phyloP scores from a whole-genome alignment of 2,329 filamentous ascomycete genomes.

The Emergomyces pasteurianus region DNA sequence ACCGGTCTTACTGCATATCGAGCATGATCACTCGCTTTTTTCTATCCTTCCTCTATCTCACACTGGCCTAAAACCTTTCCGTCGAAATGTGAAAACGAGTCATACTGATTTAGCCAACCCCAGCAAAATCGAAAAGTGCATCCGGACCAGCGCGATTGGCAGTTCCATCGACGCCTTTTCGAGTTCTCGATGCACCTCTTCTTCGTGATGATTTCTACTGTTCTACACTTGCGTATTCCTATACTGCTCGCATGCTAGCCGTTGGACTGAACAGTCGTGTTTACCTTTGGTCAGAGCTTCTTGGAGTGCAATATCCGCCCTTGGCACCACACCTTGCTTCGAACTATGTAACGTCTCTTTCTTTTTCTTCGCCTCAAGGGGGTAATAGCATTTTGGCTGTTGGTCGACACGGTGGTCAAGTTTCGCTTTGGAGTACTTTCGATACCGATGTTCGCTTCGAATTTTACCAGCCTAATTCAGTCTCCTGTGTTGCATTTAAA shows the following conservation, averaged over 20 bases:
- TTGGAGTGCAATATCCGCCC: constrained; percentile 51
- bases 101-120: constrained; percentile 9
- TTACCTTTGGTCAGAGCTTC: constrained; percentile 77
- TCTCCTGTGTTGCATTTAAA: constrained; percentile 74
- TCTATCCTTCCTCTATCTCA: neutral
- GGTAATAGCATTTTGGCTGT: constrained; percentile 71
- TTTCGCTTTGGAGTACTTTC: constrained; percentile 67
- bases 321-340: constrained; percentile 37
- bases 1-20: neutral
- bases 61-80: neutral
- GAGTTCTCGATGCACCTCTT: constrained; percentile 76
- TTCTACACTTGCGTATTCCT: constrained; percentile 75
- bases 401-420: constrained; percentile 62
- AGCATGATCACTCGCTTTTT: neutral
- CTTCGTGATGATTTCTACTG: constrained; percentile 96
- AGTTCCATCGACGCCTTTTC: constrained; percentile 64
- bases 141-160: constrained; percentile 24
- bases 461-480: constrained; percentile 55
- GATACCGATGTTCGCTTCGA: constrained; percentile 58
- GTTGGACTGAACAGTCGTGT: constrained; percentile 70
- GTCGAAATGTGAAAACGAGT: neutral
- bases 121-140: constrained; percentile 16
- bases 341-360: constrained; percentile 67
- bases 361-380: constrained; percentile 73
- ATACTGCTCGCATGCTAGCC: constrained; percentile 61